phyloP scores from a whole-genome alignment of 805 yeast genomes.

The Teunomyces kruisii region DNA sequence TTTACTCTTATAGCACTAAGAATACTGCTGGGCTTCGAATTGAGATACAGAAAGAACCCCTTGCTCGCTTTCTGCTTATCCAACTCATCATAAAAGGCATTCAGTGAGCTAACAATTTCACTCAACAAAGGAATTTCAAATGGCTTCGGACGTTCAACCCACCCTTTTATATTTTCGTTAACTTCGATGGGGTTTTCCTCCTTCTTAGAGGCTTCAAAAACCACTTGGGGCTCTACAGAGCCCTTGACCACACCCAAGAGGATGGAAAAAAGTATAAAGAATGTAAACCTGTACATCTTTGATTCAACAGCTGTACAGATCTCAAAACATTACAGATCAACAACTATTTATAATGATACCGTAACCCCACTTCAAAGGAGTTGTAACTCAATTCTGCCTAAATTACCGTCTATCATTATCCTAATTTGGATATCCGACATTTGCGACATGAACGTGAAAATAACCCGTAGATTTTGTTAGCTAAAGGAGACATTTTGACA shows the following conservation, averaged over 20 bases:
- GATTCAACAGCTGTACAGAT: not conserved
- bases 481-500: not conserved
- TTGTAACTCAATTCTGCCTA: too few species aligned
- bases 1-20: not conserved
- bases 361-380: not conserved
- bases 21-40: not conserved
- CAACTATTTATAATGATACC: not conserved
- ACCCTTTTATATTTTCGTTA: not conserved
- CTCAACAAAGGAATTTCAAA: not conserved
- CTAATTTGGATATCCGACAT: constrained; percentile 2
- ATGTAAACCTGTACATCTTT: not conserved
- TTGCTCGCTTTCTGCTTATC: not conserved
- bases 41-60: not conserved
- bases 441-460: constrained; percentile 4
- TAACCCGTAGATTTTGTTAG: too few species aligned
- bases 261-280: not conserved
- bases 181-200: not conserved
- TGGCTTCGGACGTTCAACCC: not conserved
- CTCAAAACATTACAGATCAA: not conserved
- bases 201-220: not conserved
- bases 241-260: not conserved
- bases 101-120: not conserved
- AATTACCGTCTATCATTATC: not conserved
- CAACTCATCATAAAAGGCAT: constrained; percentile 1
- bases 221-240: not conserved